phyloP scores from a whole-genome alignment of 129 eudicot genomes.

The Rutidosis leptorrhynchoides region DNA sequence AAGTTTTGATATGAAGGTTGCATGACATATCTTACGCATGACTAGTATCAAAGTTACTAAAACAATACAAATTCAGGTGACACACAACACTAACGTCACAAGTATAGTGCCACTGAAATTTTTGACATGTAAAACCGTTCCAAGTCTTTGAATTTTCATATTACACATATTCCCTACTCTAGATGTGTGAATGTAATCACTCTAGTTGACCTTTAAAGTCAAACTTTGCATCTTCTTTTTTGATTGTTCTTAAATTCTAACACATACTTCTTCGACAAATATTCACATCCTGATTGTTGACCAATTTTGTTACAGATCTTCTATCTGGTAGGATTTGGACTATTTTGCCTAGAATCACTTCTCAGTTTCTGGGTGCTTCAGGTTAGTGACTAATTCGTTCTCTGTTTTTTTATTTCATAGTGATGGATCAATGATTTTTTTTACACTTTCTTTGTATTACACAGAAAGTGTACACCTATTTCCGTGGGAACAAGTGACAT shows the following conservation, averaged over 20 bases:
- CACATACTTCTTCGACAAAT: background rate
- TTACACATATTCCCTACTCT: background rate
- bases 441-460: slow-evolving; percentile 7
- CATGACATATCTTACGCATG: background rate
- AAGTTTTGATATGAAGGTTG: background rate
- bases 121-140: background rate
- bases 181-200: background rate
- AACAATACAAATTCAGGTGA: background rate
- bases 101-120: background rate
- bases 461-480: slow-evolving; percentile 87
- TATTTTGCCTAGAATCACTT: slow-evolving; percentile 84
- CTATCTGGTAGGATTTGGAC: slow-evolving; percentile 79
- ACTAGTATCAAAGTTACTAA: background rate
- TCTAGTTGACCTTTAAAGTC: background rate
- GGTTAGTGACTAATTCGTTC: slow-evolving; percentile 45
- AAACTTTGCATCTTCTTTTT: background rate
- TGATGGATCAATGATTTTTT: slow-evolving; percentile 14
- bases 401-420: background rate
- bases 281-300: background rate
- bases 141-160: background rate
- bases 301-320: slow-evolving; percentile 53
- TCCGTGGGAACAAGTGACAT: slow-evolving; percentile 85
- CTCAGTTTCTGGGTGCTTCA: slow-evolving; percentile 98
- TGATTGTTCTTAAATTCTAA: background rate
- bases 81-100: background rate